These are phyloP conservation scores for Termitomyces heimii DNA, from an alignment of 768 basidiomycete genomes.

Conservation along the genomic window DNA sequence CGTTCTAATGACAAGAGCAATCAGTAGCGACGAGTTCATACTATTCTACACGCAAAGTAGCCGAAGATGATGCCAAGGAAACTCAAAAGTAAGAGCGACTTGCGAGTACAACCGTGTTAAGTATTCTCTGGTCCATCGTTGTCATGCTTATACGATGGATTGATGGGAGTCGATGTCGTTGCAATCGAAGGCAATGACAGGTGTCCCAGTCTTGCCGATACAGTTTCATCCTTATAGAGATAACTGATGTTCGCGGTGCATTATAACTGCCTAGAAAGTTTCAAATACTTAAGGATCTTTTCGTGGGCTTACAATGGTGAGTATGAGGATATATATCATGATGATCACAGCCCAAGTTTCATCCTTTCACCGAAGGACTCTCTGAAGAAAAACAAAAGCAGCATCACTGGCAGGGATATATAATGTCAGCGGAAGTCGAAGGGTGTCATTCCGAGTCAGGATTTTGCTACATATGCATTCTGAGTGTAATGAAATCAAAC, in stretches of 20 bases:
- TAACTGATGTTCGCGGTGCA: conserved; percentile 1
- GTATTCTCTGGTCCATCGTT: neutral
- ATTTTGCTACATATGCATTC: neutral
- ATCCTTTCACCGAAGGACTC: neutral
- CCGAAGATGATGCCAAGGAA: neutral
- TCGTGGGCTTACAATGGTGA: no score
- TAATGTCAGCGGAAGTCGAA: neutral
- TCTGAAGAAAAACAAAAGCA: neutral
- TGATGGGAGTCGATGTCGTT: neutral
- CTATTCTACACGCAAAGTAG: neutral
- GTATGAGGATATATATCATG: neutral
- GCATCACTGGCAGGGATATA: neutral
- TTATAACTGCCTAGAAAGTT: neutral
- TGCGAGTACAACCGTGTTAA: no score
- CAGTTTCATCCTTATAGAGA: conserved; percentile 7
- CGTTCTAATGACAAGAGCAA: neutral
- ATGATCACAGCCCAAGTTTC: neutral
- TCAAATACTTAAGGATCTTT: neutral
- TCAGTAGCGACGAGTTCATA: neutral
- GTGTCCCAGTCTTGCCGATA: neutral
- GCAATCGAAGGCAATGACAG: neutral
- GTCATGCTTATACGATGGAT: neutral
- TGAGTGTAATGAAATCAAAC: conserved; percentile 4
- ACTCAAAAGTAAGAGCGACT: neutral
- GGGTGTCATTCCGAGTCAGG: neutral